phyloP scores from a whole-genome alignment of 768 basidiomycete genomes.

The Leccinum fibrillosum region DNA sequence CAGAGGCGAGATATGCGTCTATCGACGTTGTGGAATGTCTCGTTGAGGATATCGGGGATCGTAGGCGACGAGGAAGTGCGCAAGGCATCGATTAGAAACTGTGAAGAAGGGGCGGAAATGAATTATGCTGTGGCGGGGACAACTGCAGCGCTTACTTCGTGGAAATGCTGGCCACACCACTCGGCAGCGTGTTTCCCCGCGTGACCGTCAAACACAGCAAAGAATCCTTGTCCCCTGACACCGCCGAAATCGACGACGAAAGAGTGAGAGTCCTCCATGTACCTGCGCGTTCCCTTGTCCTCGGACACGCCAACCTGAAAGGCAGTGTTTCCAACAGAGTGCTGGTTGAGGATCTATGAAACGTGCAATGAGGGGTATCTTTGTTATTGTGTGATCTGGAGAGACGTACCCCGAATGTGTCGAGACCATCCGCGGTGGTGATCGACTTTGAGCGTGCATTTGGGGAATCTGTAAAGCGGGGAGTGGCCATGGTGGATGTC shows the following conservation, averaged over 20 bases:
- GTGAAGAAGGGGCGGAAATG: constrained; percentile 7
- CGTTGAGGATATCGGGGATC: constrained; percentile 87
- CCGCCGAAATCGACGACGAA: constrained; percentile 93
- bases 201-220: constrained; percentile 97
- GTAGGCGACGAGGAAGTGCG: constrained; percentile 52
- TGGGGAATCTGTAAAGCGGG: constrained; percentile 54
- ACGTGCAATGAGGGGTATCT: background rate
- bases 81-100: constrained; percentile 70
- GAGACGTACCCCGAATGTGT: constrained; percentile 70
- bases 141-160: constrained; percentile 54
- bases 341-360: constrained; percentile 45
- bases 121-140: constrained; percentile 1
- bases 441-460: constrained; percentile 83
- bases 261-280: constrained; percentile 97
- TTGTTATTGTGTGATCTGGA: background rate
- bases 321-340: constrained; percentile 60
- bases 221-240: constrained; percentile 94
- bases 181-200: constrained; percentile 98
- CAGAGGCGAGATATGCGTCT: constrained; percentile 77
- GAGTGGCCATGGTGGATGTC: constrained; percentile 18
- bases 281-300: constrained; percentile 85
- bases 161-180: constrained; percentile 97
- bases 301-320: constrained; percentile 70
- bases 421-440: constrained; percentile 67
- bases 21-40: constrained; percentile 94